Evolutionary conservation across 2,329 filamentous ascomycete species (phyloP), one percentile per base, ranked within the genome.

Genomic region (Pseudogymnoascus sp.): DNA sequence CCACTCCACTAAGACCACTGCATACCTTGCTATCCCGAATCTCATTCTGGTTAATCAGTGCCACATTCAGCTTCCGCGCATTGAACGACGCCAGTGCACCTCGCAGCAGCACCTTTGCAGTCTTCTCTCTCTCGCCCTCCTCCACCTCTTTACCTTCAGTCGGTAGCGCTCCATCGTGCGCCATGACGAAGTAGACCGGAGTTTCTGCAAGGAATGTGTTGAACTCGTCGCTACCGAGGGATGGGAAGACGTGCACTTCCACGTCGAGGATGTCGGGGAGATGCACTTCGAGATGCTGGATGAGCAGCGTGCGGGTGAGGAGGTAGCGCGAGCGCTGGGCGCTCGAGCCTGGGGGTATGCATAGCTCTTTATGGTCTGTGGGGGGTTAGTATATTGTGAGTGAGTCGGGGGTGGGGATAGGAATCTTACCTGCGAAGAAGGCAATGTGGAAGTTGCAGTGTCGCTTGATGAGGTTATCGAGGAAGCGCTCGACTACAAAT

Each of bases 371-470:
- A 61, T 86, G 77, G 61, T 79, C 72, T 73, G 21, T 5, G 45
- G 15, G 5, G 27, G 7, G 13, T 70, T 59, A 69, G 64, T 52
- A 55, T 37, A 27, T 58, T 40, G 27, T n/a, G 27, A n/a, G n/a
- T 21, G 13, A 42, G n/a, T 25, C 61, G 21, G 27, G 6, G n/a
- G 15, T 18, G 52, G 27, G 4, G 12, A 13, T 13, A 9, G 29
- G n/a, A 36, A 12, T 60, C 66, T 55, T 65, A 67, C 70, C 68
- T 59, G 71, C 67, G 58, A 92, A 89, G 75, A 90, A 92, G 13
- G 85, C 75, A 64, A 92, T 72, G 65, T 90, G 82, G 67, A 91
- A 92, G 62, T 85, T 84, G 72, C 87, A 90, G 60, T 86, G 85
- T 59, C 87, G 79, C 61, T 80, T 79, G 42, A 78, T 75, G 13